Evolutionary conservation across 805 yeast genomes (phyloP), one percentile per base, ranked within the genome.

Genomic region (Lachancea cidri): DNA sequence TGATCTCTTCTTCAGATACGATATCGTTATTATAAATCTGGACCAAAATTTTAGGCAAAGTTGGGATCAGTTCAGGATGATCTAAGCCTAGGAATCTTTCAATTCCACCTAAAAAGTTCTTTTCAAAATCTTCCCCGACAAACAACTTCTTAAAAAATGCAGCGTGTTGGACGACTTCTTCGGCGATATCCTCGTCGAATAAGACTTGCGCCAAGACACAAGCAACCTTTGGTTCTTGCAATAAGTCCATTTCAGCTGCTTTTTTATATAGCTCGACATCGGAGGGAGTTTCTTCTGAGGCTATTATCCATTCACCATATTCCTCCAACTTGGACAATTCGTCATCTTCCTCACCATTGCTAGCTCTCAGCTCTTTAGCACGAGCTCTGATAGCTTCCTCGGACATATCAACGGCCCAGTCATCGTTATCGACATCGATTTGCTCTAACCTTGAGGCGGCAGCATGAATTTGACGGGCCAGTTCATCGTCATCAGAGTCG

Each of bases 341-440:
- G 45, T 71, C 74, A 42, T 64, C 66, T 41, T 60, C 53, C 31
- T 49, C 64, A 50, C 55, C 64, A 44, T 74, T 62, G 44, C 77
- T 69, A 17, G 81, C 87, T 66, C 87, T 95, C 50, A 88, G 73
- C 63, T 86, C 95, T 55, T 79, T 70, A 34, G 95, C 96, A 68
- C 98, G 85, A 35, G 85, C 87, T 60, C 83, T 81, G 50, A 91
- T 86, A 44, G 98, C 98, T 68, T 88, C 98, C 64, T 86, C 93
- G 36, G 95, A 85, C 77, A 89, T 86, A 65, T 91, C 98, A 33
- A 89, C 96, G 15, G 96, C 87, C 98, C 98, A 91, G 52, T 86
- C 95, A 53, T 86, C 97, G 60, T 88, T 96, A 49, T 81, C 81
- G 41, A 85, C 83, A 36, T 67, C 72, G 46, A 76, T 80, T 45